Conservation (phyloP, 371 early-diverging fungal genomes). For the Conidiobolus coronatus region DNA sequence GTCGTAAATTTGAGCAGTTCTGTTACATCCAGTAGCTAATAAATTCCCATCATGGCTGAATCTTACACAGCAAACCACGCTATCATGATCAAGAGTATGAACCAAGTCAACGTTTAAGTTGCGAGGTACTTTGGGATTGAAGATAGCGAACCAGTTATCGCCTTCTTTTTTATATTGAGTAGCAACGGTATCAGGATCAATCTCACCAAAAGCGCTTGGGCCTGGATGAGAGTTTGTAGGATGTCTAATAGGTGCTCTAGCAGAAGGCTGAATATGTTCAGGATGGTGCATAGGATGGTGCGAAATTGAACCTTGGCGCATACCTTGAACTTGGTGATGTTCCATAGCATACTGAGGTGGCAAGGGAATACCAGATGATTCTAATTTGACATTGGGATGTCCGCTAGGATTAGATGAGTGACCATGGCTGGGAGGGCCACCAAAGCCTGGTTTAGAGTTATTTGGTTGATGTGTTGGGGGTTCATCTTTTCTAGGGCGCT, state of each 20-base stretch:
- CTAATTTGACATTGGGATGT: no score
- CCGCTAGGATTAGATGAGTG: neutral
- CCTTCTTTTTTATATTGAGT: slow-evolving; percentile 68
- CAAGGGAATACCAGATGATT: no score
- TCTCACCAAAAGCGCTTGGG: slow-evolving; percentile 8
- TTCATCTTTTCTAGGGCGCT: neutral
- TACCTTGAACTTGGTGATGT: no score
- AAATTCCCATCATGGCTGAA: slow-evolving; percentile 81
- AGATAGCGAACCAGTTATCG: slow-evolving; percentile 71
- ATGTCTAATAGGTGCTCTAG: no score
- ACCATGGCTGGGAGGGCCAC: neutral
- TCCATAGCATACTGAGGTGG: no score
- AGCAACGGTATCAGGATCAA: slow-evolving; percentile 64
- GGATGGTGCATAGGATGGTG: no score
- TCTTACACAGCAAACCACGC: slow-evolving; percentile 89
- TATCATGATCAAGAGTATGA: slow-evolving; percentile 56
- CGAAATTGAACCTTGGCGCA: no score
- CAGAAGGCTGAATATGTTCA: no score
- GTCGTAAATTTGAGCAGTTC: slow-evolving; percentile 73
- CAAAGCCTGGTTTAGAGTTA: neutral
- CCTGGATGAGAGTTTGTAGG: no score
- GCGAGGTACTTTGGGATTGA: slow-evolving; percentile 45
- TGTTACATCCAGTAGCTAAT: slow-evolving; percentile 90
- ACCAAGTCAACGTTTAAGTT: slow-evolving; percentile 58
- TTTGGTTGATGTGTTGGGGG: slow-evolving; percentile 3